Evolutionary conservation across 208 protist genomes (phyloP), one percentile per base, ranked within the genome.

Genomic region (Trypanosoma platydactyli): DNA sequence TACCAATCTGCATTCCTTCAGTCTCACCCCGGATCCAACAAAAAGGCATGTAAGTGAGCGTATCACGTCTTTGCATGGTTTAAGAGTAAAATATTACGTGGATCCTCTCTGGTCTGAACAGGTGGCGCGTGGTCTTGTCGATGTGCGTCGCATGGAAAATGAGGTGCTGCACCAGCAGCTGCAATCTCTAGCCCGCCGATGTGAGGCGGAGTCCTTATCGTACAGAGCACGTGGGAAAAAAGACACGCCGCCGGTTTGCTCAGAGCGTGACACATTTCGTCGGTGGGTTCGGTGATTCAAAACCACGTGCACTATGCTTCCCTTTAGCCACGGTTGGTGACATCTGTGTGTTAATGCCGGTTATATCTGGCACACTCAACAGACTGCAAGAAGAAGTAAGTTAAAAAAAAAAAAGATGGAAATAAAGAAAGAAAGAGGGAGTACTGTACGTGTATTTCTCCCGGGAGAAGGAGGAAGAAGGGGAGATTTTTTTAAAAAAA

Each of bases 151-250:
- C 9, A 74, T 85, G 78, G 86, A 95, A 64, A 58, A 72, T 45
- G 84, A 90, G 40, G 89, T 93, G 22, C 58, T 93, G 54, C 64
- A 76, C 55, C 63, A 66, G n/a, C 83, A 93, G 63, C 75, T 70
- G 30, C 75, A 88, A 24, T 93, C 77, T 57, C 73, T 95, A 56
- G 81, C 70, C 0, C 79, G 80, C 33, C 83, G 84, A 9, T 95
- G 89, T 59, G 86, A 95, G 68, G 86, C 89, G 12, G 89, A 95
- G 59, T 84, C 77, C 13, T 75, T 92, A 40, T 74, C 78, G 24
- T 75, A 88, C 49, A 72, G 87, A 68, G 75, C 86, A 35, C 71
- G 79, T 16, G 78, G 83, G 15, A 76, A 72, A 29, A 86, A 86
- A 13, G 86, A 84, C 7, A 77, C 79, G n/a, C 89, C 89, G 16